Conservation (phyloP, 352 stramenopile species). For the Phytopythium boreale region DNA sequence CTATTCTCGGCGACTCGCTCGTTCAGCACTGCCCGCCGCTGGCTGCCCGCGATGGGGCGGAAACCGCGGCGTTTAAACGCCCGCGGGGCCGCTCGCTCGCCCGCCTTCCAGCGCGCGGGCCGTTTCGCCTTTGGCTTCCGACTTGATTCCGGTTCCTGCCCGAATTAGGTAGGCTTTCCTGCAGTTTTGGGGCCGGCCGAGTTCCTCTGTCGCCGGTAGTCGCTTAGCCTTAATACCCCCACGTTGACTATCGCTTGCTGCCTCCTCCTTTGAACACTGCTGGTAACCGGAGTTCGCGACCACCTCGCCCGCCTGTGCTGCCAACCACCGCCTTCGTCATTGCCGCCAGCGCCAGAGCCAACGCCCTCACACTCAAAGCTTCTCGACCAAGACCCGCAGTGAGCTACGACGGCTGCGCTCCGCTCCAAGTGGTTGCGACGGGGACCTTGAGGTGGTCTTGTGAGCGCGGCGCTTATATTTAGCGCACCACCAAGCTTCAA, state of each 20-base stretch:
- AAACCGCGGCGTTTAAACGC: background rate
- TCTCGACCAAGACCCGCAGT: background rate
- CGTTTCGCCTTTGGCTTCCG: background rate
- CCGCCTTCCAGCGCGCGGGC: background rate
- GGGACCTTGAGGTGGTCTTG: background rate
- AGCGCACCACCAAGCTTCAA: background rate
- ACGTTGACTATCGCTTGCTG: background rate
- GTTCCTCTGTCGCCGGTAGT: background rate
- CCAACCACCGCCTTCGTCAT: background rate
- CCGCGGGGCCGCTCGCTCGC: background rate
- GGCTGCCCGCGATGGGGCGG: background rate
- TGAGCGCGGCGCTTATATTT: conserved; percentile 1
- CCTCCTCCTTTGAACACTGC: background rate
- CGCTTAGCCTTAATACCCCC: background rate
- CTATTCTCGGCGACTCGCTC: background rate
- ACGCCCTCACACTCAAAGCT: background rate
- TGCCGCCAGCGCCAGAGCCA: background rate
- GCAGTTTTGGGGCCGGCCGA: background rate
- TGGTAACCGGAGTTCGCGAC: background rate
- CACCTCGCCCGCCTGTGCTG: background rate
- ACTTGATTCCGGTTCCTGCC: background rate
- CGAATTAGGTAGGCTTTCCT: background rate
- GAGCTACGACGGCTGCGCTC: background rate
- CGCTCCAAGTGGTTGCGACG: background rate
- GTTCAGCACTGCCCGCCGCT: background rate